These are phyloP conservation scores for Boeremia exigua DNA, from an alignment of 2,329 filamentous ascomycete species.

Conservation along the genomic window DNA sequence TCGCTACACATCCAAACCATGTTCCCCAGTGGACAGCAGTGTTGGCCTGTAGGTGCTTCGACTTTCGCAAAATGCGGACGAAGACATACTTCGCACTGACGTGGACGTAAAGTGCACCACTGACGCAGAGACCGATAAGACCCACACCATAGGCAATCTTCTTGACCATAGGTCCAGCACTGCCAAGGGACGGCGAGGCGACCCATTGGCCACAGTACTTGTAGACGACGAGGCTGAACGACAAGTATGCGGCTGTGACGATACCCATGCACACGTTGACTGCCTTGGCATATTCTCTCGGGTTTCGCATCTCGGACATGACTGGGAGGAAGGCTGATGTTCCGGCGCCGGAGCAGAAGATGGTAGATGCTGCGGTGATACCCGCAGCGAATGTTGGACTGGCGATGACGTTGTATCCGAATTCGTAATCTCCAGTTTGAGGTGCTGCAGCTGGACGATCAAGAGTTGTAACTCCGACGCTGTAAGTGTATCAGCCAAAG, in stretches of 20 bases:
- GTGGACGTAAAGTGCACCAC: slow-evolving; percentile 55
- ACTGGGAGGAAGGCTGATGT: slow-evolving; percentile 68
- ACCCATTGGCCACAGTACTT: slow-evolving; percentile 67
- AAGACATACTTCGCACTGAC: slow-evolving; percentile 62
- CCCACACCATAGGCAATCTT: slow-evolving; percentile 66
- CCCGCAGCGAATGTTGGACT: slow-evolving; percentile 64
- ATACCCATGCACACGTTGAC: slow-evolving; percentile 65
- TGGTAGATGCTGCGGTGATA: slow-evolving; percentile 62
- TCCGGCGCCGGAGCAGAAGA: slow-evolving; percentile 65
- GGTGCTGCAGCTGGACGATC: slow-evolving; percentile 67
- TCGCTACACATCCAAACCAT: slow-evolving; percentile 57
- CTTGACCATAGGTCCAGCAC: slow-evolving; percentile 63
- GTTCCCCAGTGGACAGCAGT: slow-evolving; percentile 58
- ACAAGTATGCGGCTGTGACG: slow-evolving; percentile 64
- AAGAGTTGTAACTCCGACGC: slow-evolving; percentile 62
- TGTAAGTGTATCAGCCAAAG: slow-evolving; percentile 8
- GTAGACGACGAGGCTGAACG: slow-evolving; percentile 67
- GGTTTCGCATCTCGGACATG: slow-evolving; percentile 68
- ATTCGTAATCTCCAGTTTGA: slow-evolving; percentile 63
- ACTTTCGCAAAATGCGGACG: slow-evolving; percentile 59
- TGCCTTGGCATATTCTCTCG: slow-evolving; percentile 66
- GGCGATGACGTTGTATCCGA: slow-evolving; percentile 64
- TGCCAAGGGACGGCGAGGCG: slow-evolving; percentile 65
- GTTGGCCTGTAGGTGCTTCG: slow-evolving; percentile 58
- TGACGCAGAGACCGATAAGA: slow-evolving; percentile 61